Evolutionary conservation across 495 filamentous ascomycete species (phyloP).

Genomic region (Penicillium macrosclerotiorum): DNA sequence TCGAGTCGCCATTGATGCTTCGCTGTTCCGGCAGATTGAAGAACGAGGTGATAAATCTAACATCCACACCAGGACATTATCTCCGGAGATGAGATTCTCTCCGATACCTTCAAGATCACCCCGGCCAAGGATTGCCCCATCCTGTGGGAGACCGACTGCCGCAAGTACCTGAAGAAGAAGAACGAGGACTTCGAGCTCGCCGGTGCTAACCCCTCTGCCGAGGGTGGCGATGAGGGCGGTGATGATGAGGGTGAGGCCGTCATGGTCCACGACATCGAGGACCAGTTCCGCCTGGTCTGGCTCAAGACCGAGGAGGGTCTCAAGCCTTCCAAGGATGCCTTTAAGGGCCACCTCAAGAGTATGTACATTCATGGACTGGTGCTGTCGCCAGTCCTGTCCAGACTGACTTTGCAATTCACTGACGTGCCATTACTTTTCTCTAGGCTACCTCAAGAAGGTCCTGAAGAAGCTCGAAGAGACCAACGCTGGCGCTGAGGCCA

Average conservation of each 20-base stretch:
- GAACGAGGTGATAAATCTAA: background rate
- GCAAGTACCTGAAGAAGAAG: constrained; percentile 74
- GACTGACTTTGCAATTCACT: background rate
- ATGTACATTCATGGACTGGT: constrained; percentile 19
- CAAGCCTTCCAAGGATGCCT: constrained; percentile 69
- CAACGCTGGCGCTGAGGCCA: constrained; percentile 57
- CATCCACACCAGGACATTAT: constrained; percentile 68
- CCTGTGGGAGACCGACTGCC: constrained; percentile 86
- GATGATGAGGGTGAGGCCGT: constrained; percentile 41
- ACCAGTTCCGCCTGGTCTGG: constrained; percentile 83
- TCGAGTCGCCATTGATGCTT: constrained; percentile 3
- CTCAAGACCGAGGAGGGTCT: constrained; percentile 64
- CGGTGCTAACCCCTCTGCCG: constrained; percentile 95
- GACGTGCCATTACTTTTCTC: background rate
- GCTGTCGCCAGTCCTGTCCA: background rate
- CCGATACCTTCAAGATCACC: constrained; percentile 82
- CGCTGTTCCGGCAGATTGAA: background rate
- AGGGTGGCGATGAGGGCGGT: constrained; percentile 83
- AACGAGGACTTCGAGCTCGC: constrained; percentile 79
- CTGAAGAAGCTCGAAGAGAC: constrained; percentile 63
- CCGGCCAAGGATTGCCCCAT: constrained; percentile 61
- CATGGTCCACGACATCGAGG: constrained; percentile 89
- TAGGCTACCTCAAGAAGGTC: constrained; percentile 88
- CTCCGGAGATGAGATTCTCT: constrained; percentile 91
- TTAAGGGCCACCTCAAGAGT: constrained; percentile 80